These are phyloP conservation scores for Auricularia sp. DNA, from an alignment of 768 basidiomycete species.

Conservation along the genomic window DNA sequence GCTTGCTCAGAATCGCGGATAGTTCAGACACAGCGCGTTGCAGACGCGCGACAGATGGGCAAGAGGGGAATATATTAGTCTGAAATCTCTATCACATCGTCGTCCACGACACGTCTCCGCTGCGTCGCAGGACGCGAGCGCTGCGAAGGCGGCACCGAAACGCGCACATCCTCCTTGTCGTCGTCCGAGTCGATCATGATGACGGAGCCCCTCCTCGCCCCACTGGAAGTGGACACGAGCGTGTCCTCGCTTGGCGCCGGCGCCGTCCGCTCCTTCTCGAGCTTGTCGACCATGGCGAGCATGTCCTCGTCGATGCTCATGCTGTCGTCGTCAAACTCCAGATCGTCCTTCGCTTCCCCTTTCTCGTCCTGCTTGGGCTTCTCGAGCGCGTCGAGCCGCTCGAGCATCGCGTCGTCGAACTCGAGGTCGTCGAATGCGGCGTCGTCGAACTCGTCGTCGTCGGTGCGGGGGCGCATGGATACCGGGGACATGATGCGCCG, in stretches of 20 bases:
- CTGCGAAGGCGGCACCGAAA: not conserved
- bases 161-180: not conserved
- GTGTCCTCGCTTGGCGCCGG: not conserved
- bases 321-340: not conserved
- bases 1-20: too few species aligned
- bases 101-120: not conserved
- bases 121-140: not conserved
- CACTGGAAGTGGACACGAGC: not conserved
- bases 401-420: constrained; percentile 7
- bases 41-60: too few species aligned
- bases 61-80: not conserved
- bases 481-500: not conserved
- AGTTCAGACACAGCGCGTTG: too few species aligned
- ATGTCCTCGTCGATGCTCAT: not conserved
- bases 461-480: not conserved
- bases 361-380: not conserved
- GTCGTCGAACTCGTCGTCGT: constrained; percentile 10
- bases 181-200: not conserved
- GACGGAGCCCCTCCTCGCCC: not conserved
- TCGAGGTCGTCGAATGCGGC: constrained; percentile 6
- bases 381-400: constrained; percentile 2
- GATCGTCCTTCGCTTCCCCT: not conserved
- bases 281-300: not conserved
- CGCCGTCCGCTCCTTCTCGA: not conserved
- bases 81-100: constrained; percentile 9